Evolutionary conservation across 2,329 filamentous ascomycete species (phyloP).

Genomic region (Colletotrichum sp.): DNA sequence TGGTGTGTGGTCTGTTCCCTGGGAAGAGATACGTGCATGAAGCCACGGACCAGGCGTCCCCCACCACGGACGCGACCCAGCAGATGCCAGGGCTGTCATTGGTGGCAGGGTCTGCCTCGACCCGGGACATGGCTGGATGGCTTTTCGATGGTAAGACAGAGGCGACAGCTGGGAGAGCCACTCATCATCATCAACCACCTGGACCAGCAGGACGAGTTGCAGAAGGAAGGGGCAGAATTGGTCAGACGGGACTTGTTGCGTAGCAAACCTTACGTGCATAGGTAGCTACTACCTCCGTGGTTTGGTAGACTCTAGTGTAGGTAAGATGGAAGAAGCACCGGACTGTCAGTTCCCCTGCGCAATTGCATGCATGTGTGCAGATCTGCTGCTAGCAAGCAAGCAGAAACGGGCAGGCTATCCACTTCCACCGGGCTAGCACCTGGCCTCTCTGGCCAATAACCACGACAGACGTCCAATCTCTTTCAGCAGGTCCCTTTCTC

Average conservation of each 20-base stretch:
- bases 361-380: conserved; percentile 15
- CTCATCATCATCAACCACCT: background rate
- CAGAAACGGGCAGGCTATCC: background rate
- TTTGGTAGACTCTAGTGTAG: background rate
- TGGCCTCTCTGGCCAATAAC: background rate
- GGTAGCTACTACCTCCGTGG: background rate
- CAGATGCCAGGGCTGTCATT: background rate
- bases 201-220: background rate
- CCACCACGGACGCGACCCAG: background rate
- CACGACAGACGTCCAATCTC: background rate
- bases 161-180: background rate
- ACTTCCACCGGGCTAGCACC: background rate
- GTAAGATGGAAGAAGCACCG: background rate
- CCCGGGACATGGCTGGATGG: background rate
- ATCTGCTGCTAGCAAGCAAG: background rate
- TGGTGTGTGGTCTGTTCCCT: background rate
- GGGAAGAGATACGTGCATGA: conserved; percentile 9
- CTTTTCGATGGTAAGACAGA: background rate
- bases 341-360: background rate
- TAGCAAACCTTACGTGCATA: background rate
- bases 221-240: background rate
- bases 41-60: conserved; percentile 8
- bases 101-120: background rate
- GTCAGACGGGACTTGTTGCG: background rate
- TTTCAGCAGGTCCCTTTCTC: background rate